Base-by-base conservation (phyloP, 306 rosid species). In the Gleditsia sinensis region DNA sequence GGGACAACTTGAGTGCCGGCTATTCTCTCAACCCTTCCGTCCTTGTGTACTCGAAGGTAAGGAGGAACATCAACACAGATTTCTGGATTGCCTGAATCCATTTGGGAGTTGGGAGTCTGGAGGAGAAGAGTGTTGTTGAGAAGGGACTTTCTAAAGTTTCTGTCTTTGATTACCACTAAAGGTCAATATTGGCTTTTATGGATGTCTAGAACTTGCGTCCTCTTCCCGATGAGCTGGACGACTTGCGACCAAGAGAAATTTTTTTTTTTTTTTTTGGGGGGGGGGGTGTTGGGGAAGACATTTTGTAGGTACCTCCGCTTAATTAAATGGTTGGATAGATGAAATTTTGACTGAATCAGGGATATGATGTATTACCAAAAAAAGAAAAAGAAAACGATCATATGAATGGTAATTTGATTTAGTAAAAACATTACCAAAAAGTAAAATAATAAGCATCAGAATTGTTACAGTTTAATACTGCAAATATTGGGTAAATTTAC, bases 21-120 rank as follows among this genome's bases (percentile, higher is more conserved):
- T 0, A 83, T 7, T 80, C 97, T 84, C 73, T 94, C 88, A 0
- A 91, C 10, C 28, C 82, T 84, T 6, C 98, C 96, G 17, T 94
- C 80, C 30, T 46, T 86, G 83, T 72, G 81, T 14, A 88, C 79
- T 40, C 91, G 76, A 1, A 91, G 89, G 86, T 91, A 89, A 0
- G 98, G 98, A 13, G 80, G 70, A 70, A 92, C 92, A 1, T 89
- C 96, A 0, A 83, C 1, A 0, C 78, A 64, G 57, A 86, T 84
- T 65, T 88, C 76, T 6, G 80, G 66, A 3, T 51, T 51, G n/a
- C 2, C 71, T 48, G 79, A 56, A 55, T 56, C 86, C 93, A 91
- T 87, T 40, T 83, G 33, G 70, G 11, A 19, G 5, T 34, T 13
- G 48, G 67, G 16, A 62, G 2, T 63, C 0, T 5, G 53, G 33